Base-by-base conservation (phyloP, 148 eudicot genomes). In the Pharnaceum exiguum region DNA sequence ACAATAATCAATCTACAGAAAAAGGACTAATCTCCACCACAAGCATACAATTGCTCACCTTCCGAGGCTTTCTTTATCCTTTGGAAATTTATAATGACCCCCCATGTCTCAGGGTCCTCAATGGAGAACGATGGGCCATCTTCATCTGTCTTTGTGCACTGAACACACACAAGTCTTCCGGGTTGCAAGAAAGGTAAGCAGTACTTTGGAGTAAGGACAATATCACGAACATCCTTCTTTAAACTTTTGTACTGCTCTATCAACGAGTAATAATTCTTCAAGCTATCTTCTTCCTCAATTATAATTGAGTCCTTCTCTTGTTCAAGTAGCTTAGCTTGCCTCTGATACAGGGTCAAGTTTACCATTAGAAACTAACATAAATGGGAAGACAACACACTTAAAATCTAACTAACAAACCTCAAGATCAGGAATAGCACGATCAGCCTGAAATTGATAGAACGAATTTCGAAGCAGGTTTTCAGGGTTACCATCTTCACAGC, bases 161-260 rank as follows among this genome's bases (percentile, higher is more conserved):
- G 70, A 12, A 88, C 67, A 49, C 77, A 80, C 36, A 85, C 85
- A 74, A 93, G 98, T 72, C 98, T 79, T 37, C 98, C 98, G 48
- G 98, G 96, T 75, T 93, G 96, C 69, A 93, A 73, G 77, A 87
- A 93, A 16, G 96, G 98, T 57, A 93, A 83, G 71, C 96, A 85
- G 64, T 88, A 79, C 71, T 72, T 83, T 10, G 96, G 88, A 68
- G 89, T 57, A 49, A 74, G 68, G 23, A 88, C 68, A 52, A 81
- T 73, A 53, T 79, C 95, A 42, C 85, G 90, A 7, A 85, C 81
- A 60, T 83, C 96, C 67, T 83, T 79, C 70, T 78, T 93, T 71
- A 85, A 71, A 57, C 74, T 72, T 74, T 62, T 88, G 60, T 83
- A 78, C 54, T 93, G 98, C 82, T 93, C 73, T 35, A 93, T 60